Evolutionary conservation across 176 grass and related monocot species (phyloP), one percentile per base, ranked within the genome.

Genomic region (Zizania latifolia): DNA sequence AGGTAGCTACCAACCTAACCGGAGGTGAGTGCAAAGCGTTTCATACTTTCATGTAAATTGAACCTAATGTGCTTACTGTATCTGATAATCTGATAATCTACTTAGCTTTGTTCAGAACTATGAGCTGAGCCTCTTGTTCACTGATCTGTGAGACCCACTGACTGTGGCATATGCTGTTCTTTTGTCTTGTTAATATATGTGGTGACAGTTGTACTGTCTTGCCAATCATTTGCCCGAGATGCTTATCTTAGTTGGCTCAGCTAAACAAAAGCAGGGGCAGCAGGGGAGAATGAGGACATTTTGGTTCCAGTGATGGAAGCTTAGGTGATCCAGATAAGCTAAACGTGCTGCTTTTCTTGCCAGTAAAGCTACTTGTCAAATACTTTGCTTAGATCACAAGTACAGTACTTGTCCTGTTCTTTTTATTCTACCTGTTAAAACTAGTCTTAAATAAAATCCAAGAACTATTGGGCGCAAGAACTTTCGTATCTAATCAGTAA

Each of bases 331-430:
- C 53, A 32, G 0, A 13, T 39, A 3, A 65, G 16, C n/a, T 32
- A 27, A 22, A 10, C 29, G 6, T n/a, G 36, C 27, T 71, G 31
- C 66, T 72, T 81, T 56, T 65, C n/a, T 10, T 82, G 48, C 59
- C 73, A 78, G 66, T 32, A 72, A 87, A 66, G 79, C 5, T 23
- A 13, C 73, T 58, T 77, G 30, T 14, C 12, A 62, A 44, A 36
- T 46, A 37, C 10, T 72, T 57, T 58, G 46, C 46, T 72, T 43
- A 10, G n/a, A 22, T 55, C 43, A 76, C 24, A 76, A 58, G 77
- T 70, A 76, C 71, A n/a, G n/a, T n/a, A 17, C 27, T 55, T 32
- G 54, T 34, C 62, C 43, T 43, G 23, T 29, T 75, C 30, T 8
- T 33, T 17, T 40, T 78, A 34, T 70, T 70, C 5, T 64, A 2